Conservation (phyloP, 495 filamentous ascomycete genomes). For the Penicillium bovifimosum region DNA sequence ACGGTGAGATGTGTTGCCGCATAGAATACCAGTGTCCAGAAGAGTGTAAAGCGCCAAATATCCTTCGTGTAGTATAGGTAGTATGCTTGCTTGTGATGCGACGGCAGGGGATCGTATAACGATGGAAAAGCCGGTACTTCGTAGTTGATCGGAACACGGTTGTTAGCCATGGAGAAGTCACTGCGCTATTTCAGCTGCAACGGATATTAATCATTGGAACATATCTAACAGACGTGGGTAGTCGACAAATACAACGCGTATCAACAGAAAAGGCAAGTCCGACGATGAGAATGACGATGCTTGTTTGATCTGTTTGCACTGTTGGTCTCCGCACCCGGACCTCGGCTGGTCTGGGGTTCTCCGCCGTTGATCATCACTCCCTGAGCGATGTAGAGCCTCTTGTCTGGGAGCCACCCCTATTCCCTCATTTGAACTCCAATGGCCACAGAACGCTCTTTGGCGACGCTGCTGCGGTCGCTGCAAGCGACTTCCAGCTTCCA, state of each 20-base stretch:
- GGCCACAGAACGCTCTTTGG: slow-evolving; percentile 48
- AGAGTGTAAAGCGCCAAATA: slow-evolving; percentile 87
- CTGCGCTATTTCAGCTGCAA: slow-evolving; percentile 3
- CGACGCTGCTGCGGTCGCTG: slow-evolving; percentile 48
- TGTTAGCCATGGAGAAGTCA: slow-evolving; percentile 28
- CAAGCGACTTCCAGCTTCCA: slow-evolving; percentile 43
- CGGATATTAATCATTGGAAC: not conserved
- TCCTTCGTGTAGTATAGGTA: slow-evolving; percentile 75
- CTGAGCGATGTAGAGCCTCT: slow-evolving; percentile 17
- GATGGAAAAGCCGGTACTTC: slow-evolving; percentile 75
- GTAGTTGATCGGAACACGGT: slow-evolving; percentile 61
- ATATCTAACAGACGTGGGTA: not conserved
- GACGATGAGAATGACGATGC: slow-evolving; percentile 9
- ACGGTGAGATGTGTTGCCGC: slow-evolving; percentile 45
- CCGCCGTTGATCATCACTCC: slow-evolving; percentile 22
- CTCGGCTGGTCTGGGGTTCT: slow-evolving; percentile 40
- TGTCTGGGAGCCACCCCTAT: slow-evolving; percentile 10
- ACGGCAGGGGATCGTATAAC: slow-evolving; percentile 70
- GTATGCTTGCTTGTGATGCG: slow-evolving; percentile 43
- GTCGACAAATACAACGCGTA: not conserved
- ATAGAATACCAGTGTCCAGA: slow-evolving; percentile 68
- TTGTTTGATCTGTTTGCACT: slow-evolving; percentile 44
- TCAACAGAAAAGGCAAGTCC: not conserved
- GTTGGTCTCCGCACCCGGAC: slow-evolving; percentile 18
- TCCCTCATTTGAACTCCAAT: slow-evolving; percentile 15